Evolutionary conservation across 495 filamentous ascomycete species (phyloP).

Genomic region (Penicillium longicatenatum): DNA sequence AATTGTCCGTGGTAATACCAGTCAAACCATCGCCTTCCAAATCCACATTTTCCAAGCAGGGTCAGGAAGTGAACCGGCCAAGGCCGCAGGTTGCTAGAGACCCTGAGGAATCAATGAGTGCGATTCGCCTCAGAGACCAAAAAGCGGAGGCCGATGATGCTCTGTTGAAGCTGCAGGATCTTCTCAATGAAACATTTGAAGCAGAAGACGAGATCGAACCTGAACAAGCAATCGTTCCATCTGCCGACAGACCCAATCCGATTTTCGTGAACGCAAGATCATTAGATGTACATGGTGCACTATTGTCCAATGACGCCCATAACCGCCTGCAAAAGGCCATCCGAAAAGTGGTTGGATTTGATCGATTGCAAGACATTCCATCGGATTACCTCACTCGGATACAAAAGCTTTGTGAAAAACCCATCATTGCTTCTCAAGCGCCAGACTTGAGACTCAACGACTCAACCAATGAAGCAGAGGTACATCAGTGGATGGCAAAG

Average conservation of each 20-base stretch:
- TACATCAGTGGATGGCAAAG: slow-evolving; percentile 59
- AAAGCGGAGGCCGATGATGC: slow-evolving; percentile 77
- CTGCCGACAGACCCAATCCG: slow-evolving; percentile 34
- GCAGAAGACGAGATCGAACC: slow-evolving; percentile 69
- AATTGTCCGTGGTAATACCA: slow-evolving; percentile 44
- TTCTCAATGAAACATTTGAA: slow-evolving; percentile 74
- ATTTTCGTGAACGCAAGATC: slow-evolving; percentile 45
- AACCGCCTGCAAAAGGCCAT: slow-evolving; percentile 68
- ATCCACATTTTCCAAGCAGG: slow-evolving; percentile 12
- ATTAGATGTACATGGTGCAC: slow-evolving; percentile 55
- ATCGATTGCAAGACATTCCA: slow-evolving; percentile 68
- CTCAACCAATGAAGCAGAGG: slow-evolving; percentile 38
- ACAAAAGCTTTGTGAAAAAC: slow-evolving; percentile 76
- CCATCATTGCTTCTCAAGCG: slow-evolving; percentile 67
- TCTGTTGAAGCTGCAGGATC: slow-evolving; percentile 63
- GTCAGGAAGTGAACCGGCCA: slow-evolving; percentile 28
- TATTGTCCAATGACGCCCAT: slow-evolving; percentile 66
- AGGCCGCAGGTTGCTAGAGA: slow-evolving; percentile 30
- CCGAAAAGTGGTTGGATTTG: slow-evolving; percentile 66
- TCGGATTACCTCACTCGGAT: slow-evolving; percentile 72
- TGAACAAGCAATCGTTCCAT: slow-evolving; percentile 41
- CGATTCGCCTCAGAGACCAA: slow-evolving; percentile 59
- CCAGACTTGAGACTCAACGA: slow-evolving; percentile 67
- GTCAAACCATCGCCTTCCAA: slow-evolving; percentile 33
- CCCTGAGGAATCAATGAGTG: slow-evolving; percentile 27